Evolutionary conservation across 2,329 filamentous ascomycete species (phyloP), one percentile per base, ranked within the genome.

Genomic region (Botrytis deweyae): DNA sequence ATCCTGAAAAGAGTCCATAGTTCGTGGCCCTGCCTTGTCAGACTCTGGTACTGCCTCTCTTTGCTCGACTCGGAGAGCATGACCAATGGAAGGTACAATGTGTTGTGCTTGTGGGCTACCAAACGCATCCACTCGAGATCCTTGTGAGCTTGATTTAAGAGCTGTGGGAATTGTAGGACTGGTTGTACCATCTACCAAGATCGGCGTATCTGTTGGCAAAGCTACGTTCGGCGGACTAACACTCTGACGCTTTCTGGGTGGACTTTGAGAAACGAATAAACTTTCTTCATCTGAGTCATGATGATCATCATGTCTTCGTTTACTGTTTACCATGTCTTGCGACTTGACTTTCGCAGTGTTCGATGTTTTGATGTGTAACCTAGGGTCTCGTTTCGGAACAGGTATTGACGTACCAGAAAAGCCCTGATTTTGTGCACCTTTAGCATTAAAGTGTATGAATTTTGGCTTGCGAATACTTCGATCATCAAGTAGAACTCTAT

Each of bases 81-180:
- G 74, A 59, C 79, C 75, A 38, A 77, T 70, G 16, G 70, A 70
- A 33, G 63, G 49, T 20, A 65, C 49, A 49, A 33, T 46, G 7
- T 29, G 36, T 18, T 63, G 42, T 25, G 77, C 77, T 14, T 75
- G 75, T 38, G 79, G 79, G 72, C 79, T 80, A n/a, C 79, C 79
- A 64, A 79, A 79, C 20, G 64, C 64, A 61, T 80, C 72, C 3
- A 80, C 78, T 29, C 77, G 76, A 33, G 78, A 77, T 40, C 44
- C 64, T 72, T 78, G 77, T 10, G 78, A 78, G 70, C 74, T 78
- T 44, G 61, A 65, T 46, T 76, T 74, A 1, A 59, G 75, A 14
- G 6, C 14, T 25, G 44, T 22, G 36, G 22, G 44, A 42, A n/a
- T 36, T 5, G 16, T 73, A n/a, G 64, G 70, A 62, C 29, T 66